Conservation (phyloP, 129 eudicot species). For the Artemisia tridentata region DNA sequence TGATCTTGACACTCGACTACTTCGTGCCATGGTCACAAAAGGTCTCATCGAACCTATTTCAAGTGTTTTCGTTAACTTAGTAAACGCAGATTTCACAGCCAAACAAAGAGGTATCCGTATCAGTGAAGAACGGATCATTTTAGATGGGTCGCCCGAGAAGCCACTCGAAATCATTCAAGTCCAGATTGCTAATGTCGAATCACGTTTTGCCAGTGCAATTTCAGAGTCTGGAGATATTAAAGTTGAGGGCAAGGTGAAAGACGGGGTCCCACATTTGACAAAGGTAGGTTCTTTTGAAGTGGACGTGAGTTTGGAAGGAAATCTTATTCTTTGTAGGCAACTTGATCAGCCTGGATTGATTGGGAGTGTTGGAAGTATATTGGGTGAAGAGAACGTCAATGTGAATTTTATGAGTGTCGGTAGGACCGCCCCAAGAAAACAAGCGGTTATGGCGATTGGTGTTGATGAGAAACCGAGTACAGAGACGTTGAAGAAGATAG, state of each 20-base stretch:
- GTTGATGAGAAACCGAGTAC: slow-evolving; percentile 84
- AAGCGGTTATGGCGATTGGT: slow-evolving; percentile 85
- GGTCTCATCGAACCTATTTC: slow-evolving; percentile 87
- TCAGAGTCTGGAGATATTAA: slow-evolving; percentile 73
- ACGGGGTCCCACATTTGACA: slow-evolving; percentile 71
- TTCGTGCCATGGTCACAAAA: slow-evolving; percentile 89
- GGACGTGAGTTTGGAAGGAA: slow-evolving; percentile 80
- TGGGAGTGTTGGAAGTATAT: slow-evolving; percentile 69
- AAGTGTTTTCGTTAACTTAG: slow-evolving; percentile 63
- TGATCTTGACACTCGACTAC: slow-evolving; percentile 86
- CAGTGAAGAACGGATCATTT: slow-evolving; percentile 61
- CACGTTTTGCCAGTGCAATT: slow-evolving; percentile 72
- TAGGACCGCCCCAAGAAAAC: slow-evolving; percentile 76
- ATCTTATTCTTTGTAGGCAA: slow-evolving; percentile 72
- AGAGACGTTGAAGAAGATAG: slow-evolving; percentile 72
- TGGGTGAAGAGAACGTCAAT: slow-evolving; percentile 85
- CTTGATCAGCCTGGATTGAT: slow-evolving; percentile 93
- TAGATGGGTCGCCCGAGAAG: slow-evolving; percentile 77
- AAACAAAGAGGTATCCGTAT: slow-evolving; percentile 76
- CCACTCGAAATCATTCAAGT: slow-evolving; percentile 76
- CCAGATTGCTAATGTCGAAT: slow-evolving; percentile 82
- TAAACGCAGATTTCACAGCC: slow-evolving; percentile 81
- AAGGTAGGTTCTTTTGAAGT: slow-evolving; percentile 87
- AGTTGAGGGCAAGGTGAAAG: slow-evolving; percentile 80
- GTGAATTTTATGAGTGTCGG: slow-evolving; percentile 93